Percentiles rank a stretch among this genome's conserved stretches.
phyloP scores from a whole-genome alignment of 768 basidiomycete genomes.

The Royoungia palumana region DNA sequence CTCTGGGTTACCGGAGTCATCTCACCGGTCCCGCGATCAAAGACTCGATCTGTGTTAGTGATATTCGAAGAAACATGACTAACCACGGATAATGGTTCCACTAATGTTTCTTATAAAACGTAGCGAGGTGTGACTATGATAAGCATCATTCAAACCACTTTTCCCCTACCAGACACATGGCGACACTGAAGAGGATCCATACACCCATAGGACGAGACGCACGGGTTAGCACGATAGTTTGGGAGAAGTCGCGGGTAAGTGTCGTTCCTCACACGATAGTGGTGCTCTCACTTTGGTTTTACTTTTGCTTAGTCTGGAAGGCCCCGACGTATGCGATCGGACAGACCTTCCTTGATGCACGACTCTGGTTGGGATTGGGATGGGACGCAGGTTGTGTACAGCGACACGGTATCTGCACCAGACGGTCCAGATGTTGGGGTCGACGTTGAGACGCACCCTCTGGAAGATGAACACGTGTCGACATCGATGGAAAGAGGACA shows the following conservation, averaged over 20 bases:
- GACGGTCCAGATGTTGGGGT: background rate
- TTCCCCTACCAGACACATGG: conserved; percentile 9
- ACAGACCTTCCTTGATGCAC: conserved; percentile 11
- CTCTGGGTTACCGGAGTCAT: too few species aligned
- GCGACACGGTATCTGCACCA: background rate
- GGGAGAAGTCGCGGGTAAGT: conserved; percentile 16
- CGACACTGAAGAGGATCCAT: conserved; percentile 18
- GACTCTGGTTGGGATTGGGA: conserved; percentile 28
- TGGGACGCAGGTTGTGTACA: conserved; percentile 9
- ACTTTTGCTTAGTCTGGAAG: conserved; percentile 9
- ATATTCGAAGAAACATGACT: too few species aligned
- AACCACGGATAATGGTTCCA: too few species aligned
- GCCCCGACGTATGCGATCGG: conserved; percentile 9
- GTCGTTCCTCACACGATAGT: background rate
- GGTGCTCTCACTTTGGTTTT: background rate
- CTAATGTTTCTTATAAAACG: conserved; percentile 12
- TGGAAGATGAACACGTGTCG: background rate
- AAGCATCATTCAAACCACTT: background rate
- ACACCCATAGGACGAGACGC: conserved; percentile 6
- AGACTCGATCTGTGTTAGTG: conserved; percentile 15
- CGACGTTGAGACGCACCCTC: background rate
- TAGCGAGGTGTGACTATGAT: background rate
- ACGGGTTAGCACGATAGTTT: conserved; percentile 2
- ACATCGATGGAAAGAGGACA: background rate
- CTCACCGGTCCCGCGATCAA: background rate